Evolutionary conservation across 345 rosid genomes (phyloP), one percentile per base, ranked within the genome.

Genomic region (Garcia nutans): DNA sequence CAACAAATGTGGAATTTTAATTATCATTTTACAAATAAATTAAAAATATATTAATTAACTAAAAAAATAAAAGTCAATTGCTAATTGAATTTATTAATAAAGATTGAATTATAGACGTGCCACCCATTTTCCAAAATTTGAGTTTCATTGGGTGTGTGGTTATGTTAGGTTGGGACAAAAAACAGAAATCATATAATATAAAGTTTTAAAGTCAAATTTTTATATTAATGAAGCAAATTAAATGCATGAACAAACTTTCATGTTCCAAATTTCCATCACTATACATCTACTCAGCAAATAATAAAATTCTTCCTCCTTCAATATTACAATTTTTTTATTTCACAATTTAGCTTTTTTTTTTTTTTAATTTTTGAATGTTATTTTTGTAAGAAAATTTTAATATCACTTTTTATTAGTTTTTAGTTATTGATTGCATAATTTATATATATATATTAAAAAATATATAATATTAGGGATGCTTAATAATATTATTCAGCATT

Each of bases 41-140:
- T 37, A 7, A 13, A 10, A 65, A 65, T 5, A 10, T 7, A 4
- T 42, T 41, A 37, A 23, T 66, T 19, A 23, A 6, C 41, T 22
- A 42, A 33, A 31, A 41, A 2, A n/a, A n/a, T n/a, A n/a, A 8
- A 31, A 41, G 7, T 24, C 62, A n/a, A 2, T 58, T 61, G 56
- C 19, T 42, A 19, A 33, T 9, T 49, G 50, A 8, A 28, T 61
- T 61, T 44, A 1, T 23, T 12, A 11, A 47, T 1, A 23, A 67
- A 33, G 37, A 33, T 33, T n/a, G 33, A 26, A 55, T 68, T 28
- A 57, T 37, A 76, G 87, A 88, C 91, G 89, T 88, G 91, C 86
- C 10, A 70, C 57, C 86, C 89, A 88, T 80, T 19, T 65, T 72
- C 37, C 10, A 41, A 55, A 19, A 1, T 28, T 16, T 49, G 55